phyloP scores from a whole-genome alignment of 192 early-diverging fungal genomes.

The Polychytrium aggregatum region DNA sequence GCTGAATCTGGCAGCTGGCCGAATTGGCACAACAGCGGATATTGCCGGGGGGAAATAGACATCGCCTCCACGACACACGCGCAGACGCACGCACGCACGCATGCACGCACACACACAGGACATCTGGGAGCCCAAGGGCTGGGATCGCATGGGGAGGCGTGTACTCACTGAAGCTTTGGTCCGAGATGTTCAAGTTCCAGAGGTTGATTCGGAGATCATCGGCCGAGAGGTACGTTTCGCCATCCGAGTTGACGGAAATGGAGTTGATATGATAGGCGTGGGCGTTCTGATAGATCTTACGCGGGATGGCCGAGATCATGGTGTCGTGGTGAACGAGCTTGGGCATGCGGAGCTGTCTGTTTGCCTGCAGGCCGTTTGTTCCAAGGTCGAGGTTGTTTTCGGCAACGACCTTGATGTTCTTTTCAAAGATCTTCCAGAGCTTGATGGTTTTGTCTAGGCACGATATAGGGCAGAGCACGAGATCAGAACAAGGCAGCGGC shows the following conservation, averaged over 20 bases:
- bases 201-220: constrained; percentile 98
- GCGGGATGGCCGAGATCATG: constrained; percentile 88
- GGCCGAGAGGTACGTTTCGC: constrained; percentile 92
- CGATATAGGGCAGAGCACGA: too few species aligned
- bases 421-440: constrained; percentile 99
- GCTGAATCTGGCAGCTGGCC: too few species aligned
- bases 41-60: too few species aligned
- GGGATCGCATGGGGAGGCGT: too few species aligned
- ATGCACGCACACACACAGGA: too few species aligned
- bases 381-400: constrained; percentile 82
- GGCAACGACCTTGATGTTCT: constrained; percentile 86
- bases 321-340: constrained; percentile 89
- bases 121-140: too few species aligned
- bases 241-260: constrained; percentile 97
- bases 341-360: constrained; percentile 45
- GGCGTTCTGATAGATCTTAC: constrained; percentile 94
- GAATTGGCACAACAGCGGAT: too few species aligned
- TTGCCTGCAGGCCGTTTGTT: not conserved
- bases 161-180: constrained; percentile 98
- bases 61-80: too few species aligned
- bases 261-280: constrained; percentile 99
- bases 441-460: constrained; percentile 94
- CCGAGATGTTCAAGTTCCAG: constrained; percentile 95
- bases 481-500: too few species aligned
- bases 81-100: too few species aligned